Base-by-base conservation (phyloP, 2,329 filamentous ascomycete genomes). In the Colletotrichum sp. region DNA sequence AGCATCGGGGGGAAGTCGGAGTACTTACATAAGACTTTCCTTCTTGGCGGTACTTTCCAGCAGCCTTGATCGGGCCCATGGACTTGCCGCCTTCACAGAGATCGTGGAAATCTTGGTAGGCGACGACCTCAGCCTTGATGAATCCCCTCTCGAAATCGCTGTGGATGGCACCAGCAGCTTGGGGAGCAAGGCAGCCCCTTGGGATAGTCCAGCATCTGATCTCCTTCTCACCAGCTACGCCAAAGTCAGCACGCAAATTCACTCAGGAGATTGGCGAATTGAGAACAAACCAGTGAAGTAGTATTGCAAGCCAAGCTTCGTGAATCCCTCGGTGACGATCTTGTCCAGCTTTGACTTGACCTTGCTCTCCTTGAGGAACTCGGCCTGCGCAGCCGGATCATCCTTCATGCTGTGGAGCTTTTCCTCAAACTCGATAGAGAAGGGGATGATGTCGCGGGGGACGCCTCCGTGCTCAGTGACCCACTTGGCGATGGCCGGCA, bases 371-470 rank as follows among this genome's bases (percentile, higher is more conserved):
- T 83, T 82, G 63, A 85, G 77, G 57, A 86, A 87, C 25, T 80
- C 81, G 8, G 81, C 83, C 28, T 82, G 80, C 2, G 80, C 82
- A 22, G 77, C 80, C 0, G 81, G 81, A 30, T 87, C 85, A 19
- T 86, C 84, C 59, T 83, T 84, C 75, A 86, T 68, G 59, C 80
- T 81, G 77, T 85, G 81, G 1, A 87, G 68, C 78, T 87, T 87
- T 82, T 87, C 85, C 64, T 87, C 86, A 64, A 87, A 87, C 80
- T 87, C 86, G 36, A 87, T 80, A 1, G 84, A 86, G 79, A 87
- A 87, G 32, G 86, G 86, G 30, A 87, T 83, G 59, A 87, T 85
- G 73, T 87, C 86, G 48, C 81, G 78, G 12, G 85, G 82, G 12
- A 82, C 71, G 13, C 86, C 86, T 13, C 86, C 86, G 75, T 87